Evolutionary conservation across 352 stramenopile genomes (phyloP), one percentile per base, ranked within the genome.

Genomic region (Peronospora farinosa): DNA sequence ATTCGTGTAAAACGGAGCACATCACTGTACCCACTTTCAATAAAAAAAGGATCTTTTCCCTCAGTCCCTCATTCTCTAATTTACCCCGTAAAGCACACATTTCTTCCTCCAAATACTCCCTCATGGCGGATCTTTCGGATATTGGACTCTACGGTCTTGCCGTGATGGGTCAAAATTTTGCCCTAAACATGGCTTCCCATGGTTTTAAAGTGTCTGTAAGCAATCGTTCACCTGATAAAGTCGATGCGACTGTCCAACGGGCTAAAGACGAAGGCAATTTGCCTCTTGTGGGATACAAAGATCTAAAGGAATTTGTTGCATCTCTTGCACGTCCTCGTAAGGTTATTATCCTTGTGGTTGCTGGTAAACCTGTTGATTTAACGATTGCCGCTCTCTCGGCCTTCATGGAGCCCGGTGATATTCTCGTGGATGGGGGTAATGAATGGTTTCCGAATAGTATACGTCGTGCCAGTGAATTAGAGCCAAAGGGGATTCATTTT

Each of bases 361-460:
- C 97, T 27, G 97, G 97, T 57, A 96, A 97, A 67, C 90, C 97
- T n/a, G 92, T 98, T 23, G 92, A 98, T 63, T 51, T 78, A 54
- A 96, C 86, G 12, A 97, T 98, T 72, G 77, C 74, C 1, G 65
- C 70, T 21, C 74, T 98, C 16, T 71, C 78, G 0, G 60, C 93
- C 59, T 75, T 88, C 73, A 81, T 97, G 67, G 92, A 97, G 63
- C 60, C 74, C 32, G 97, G 95, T 11, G 97, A 99, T 81, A 89
- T 99, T 44, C 95, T 99, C 57, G 86, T 99, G 30, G 97, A 99
- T 72, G 96, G 97, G 36, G 97, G 97, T 25, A 99, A 99, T 83
- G 96, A 99, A 80, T 99, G 96, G 96, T 99, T 96, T 67, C 94
- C 95, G 12, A 98, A 99, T 75, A 96, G 83, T 17, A 73, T 98